Evolutionary conservation across 495 filamentous ascomycete species (phyloP), one percentile per base, ranked within the genome.

Genomic region (Annulohypoxylon maeteangense): DNA sequence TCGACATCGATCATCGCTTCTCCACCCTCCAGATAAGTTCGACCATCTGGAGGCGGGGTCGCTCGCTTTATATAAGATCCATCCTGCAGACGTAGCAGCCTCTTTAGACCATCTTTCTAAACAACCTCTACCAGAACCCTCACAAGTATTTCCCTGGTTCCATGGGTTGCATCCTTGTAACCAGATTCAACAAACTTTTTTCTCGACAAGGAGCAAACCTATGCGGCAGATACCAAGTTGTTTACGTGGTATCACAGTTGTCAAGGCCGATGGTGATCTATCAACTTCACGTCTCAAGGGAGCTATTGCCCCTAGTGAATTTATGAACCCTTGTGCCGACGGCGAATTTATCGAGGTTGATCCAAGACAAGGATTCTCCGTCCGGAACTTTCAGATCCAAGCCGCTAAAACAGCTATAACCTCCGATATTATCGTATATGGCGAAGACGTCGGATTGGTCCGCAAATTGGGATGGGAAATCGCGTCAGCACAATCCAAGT

Each of bases 301-400:
- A 14, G 92, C 95, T 14, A 87, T 98, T 65, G 81, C 88, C 2
- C 90, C 92, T 0, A 86, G 91, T 10, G 95, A 98, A 79, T 84
- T 98, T 48, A 81, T 99, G 42, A 79, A 82, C 27, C 73, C 79
- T 12, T 68, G 68, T 16, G 57, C 72, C 8, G 67, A 71, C 3
- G 76, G 81, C 74, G 72, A 91, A 79, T 90, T 98, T 82, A 60
- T 92, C 84, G 83, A 92, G 27, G 85, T 90, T 16, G 95, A 99
- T 74, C 95, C 95, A 1, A 87, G 80, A 27, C 91, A 95, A 66
- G 95, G 95, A 11, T 93, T 93, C 70, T 90, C 87, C 22, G 90
- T 93, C 8, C 89, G 95, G 22, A 98, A 99, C 78, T 99, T 99
- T 73, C 95, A 99, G 74, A 98, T 98, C 45, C 95, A 99, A 75